Evolutionary conservation across 2,329 filamentous ascomycete genomes (phyloP).

Genomic region (Diaporthe vexans): DNA sequence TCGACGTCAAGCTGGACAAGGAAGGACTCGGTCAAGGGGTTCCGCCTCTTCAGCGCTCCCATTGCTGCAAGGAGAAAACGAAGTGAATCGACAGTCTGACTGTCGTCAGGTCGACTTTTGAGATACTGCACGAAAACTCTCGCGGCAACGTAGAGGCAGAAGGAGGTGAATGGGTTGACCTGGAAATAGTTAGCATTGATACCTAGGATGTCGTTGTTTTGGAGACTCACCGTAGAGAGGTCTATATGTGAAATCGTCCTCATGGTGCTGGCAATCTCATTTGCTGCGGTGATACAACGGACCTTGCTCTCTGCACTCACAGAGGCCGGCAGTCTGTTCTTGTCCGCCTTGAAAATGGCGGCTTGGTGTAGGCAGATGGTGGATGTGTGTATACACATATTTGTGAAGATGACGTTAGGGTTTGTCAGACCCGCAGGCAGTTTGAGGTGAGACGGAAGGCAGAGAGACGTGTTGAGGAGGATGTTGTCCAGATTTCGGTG

Average conservation of each 20-base stretch:
- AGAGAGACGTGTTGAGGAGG: constrained; percentile 86
- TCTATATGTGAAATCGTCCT: constrained; percentile 93
- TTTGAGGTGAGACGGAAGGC: constrained; percentile 84
- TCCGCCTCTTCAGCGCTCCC: constrained; percentile 88
- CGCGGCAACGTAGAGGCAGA: constrained; percentile 95
- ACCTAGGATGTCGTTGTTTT: not conserved
- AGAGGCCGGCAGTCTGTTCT: constrained; percentile 81
- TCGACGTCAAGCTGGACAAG: constrained; percentile 94
- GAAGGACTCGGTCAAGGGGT: constrained; percentile 94
- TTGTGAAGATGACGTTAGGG: constrained; percentile 91
- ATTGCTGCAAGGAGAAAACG: constrained; percentile 92
- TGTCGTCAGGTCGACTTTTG: constrained; percentile 92
- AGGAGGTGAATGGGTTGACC: constrained; percentile 97
- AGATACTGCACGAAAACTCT: constrained; percentile 96
- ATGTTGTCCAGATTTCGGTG: constrained; percentile 92
- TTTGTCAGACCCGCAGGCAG: constrained; percentile 82
- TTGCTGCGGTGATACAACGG: constrained; percentile 91
- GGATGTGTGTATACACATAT: constrained; percentile 97
- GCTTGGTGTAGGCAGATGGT: constrained; percentile 98
- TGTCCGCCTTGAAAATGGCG: constrained; percentile 97
- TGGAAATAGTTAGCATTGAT: constrained; percentile 53
- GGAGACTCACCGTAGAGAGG: constrained; percentile 77
- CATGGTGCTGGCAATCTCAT: constrained; percentile 96
- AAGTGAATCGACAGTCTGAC: constrained; percentile 82
- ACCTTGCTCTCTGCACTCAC: constrained; percentile 92